A percentile compares a stretch with the other conserved stretches of the same genome.
These are phyloP conservation scores for Orbilia oligospora DNA, from an alignment of 2,329 filamentous ascomycete species.

Conservation along the genomic window DNA sequence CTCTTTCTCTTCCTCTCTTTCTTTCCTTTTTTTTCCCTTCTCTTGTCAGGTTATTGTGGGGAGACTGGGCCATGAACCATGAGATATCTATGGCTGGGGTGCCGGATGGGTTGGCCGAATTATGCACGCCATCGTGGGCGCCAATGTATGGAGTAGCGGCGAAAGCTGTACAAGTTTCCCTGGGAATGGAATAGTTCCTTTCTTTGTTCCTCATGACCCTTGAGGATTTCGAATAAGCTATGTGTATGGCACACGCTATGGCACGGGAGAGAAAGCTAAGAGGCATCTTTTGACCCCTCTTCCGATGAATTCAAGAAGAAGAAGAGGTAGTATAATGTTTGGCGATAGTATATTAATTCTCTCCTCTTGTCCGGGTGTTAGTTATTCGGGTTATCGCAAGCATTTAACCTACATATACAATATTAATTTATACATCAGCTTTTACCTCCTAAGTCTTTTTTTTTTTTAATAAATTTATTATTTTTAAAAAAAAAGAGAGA, in stretches of 20 bases:
- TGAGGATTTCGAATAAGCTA: neutral
- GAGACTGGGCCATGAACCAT: constrained; percentile 26
- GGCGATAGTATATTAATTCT: neutral
- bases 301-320: neutral
- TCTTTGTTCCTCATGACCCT: neutral
- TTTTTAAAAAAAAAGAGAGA: neutral
- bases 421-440: no score
- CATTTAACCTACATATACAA: no score
- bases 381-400: no score
- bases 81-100: constrained; percentile 21
- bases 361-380: neutral
- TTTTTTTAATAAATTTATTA: no score
- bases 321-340: neutral
- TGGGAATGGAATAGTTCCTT: constrained; percentile 27
- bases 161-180: constrained; percentile 10
- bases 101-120: constrained; percentile 28
- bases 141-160: constrained; percentile 39
- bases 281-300: neutral
- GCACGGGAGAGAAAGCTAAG: neutral
- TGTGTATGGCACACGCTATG: neutral
- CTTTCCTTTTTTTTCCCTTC: no score
- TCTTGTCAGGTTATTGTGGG: constrained; percentile 47
- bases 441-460: no score
- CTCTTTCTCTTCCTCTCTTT: no score
- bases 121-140: constrained; percentile 61